Conservation (phyloP, 2,329 filamentous ascomycete species). For the Paecilomyces variotii region DNA sequence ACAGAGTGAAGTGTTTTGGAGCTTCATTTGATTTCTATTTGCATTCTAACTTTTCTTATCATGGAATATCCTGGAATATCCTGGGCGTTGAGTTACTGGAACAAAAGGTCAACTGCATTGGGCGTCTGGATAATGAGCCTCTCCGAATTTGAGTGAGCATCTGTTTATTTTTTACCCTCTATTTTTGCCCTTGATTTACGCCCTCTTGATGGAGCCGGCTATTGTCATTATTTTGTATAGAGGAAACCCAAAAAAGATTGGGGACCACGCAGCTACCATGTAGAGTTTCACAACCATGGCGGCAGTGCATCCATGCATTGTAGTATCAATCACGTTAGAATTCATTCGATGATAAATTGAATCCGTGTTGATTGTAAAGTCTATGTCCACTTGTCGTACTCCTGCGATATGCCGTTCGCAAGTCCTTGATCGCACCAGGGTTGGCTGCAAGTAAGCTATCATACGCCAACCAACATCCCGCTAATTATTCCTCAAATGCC, state of each 20-base stretch:
- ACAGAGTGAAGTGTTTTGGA: background rate
- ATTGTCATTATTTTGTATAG: background rate
- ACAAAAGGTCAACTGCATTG: constrained; percentile 2
- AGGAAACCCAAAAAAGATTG: background rate
- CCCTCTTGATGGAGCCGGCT: background rate
- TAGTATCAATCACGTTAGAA: background rate
- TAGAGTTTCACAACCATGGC: background rate
- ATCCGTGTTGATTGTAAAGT: background rate
- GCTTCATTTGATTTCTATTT: constrained; percentile 7
- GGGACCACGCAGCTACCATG: background rate
- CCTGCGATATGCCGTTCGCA: background rate
- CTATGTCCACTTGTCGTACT: background rate
- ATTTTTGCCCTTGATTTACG: background rate
- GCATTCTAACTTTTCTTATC: constrained; percentile 3
- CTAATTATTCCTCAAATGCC: background rate
- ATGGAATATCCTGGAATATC: constrained; percentile 2
- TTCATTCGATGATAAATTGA: background rate
- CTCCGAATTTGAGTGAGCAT: constrained; percentile 2
- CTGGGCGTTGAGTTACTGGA: background rate
- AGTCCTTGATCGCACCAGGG: background rate
- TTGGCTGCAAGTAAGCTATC: background rate
- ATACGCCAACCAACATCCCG: background rate
- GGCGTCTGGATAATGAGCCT: constrained; percentile 1
- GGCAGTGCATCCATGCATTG: background rate
- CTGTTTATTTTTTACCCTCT: background rate